Percentiles rank a stretch among this genome's conserved stretches.
These are phyloP conservation scores for Arabidopsis arenosa DNA, from an alignment of 345 rosid species.

Conservation along the genomic window DNA sequence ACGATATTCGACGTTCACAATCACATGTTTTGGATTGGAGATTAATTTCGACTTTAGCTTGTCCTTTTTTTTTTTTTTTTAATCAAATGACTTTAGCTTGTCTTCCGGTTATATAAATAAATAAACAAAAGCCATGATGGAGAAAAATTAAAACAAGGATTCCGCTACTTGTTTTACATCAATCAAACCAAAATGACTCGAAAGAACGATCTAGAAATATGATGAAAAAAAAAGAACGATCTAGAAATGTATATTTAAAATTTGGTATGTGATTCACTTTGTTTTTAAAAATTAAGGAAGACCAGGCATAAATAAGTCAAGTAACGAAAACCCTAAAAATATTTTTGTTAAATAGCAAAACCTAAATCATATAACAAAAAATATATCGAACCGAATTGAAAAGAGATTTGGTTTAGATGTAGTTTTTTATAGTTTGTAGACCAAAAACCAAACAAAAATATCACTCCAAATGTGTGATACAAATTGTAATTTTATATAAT, in stretches of 20 bases:
- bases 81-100: too few species aligned
- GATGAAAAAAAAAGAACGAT: neutral
- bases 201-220: neutral
- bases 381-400: neutral
- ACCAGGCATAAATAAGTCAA: neutral
- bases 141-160: too few species aligned
- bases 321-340: neutral
- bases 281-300: neutral
- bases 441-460: neutral
- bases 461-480: conserved; percentile 7
- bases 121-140: too few species aligned
- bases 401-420: neutral
- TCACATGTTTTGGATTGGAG: too few species aligned
- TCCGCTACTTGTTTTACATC: neutral
- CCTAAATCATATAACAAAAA: neutral
- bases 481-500: conserved; percentile 14
- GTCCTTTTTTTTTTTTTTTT: too few species aligned
- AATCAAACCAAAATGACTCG: neutral
- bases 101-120: too few species aligned
- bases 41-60: too few species aligned
- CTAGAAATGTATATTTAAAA: neutral
- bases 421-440: neutral
- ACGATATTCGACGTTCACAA: too few species aligned
- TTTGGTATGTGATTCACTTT: neutral
- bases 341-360: neutral